Percentiles rank a stretch among this genome's conserved stretches.
These are phyloP conservation scores for Adansonia rubrostipa DNA, from an alignment of 441 rosid species.

Conservation along the genomic window DNA sequence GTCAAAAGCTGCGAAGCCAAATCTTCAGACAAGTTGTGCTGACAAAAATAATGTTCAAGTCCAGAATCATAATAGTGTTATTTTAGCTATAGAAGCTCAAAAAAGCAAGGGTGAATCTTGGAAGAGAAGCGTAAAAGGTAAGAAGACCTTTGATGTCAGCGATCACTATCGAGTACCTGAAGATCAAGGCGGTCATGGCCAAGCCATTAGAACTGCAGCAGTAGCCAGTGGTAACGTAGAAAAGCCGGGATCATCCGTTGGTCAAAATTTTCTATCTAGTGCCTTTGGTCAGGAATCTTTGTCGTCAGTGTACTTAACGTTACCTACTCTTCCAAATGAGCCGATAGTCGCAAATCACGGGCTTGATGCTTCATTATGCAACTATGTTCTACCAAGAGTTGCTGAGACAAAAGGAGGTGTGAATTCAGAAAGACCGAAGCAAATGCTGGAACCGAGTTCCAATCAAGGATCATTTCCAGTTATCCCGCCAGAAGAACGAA, in stretches of 20 bases:
- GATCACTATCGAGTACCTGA: constrained; percentile 29
- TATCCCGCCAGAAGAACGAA: constrained; percentile 43
- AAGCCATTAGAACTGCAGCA: constrained; percentile 24
- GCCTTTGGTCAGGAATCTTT: constrained; percentile 37
- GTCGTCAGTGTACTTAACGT: constrained; percentile 46
- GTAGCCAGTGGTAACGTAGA: constrained; percentile 31
- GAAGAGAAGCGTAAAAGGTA: constrained; percentile 35
- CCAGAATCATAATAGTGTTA: constrained; percentile 45
- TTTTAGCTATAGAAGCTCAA: constrained; percentile 47
- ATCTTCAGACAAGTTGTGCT: constrained; percentile 28
- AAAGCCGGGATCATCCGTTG: constrained; percentile 35
- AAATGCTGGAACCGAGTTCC: constrained; percentile 39
- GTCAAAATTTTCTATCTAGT: constrained; percentile 35
- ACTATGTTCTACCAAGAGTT: constrained; percentile 40
- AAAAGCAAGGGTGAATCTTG: constrained; percentile 32
- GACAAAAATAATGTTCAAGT: constrained; percentile 31
- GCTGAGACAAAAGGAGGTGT: constrained; percentile 33
- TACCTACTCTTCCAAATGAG: constrained; percentile 37
- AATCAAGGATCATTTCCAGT: constrained; percentile 42
- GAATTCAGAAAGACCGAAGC: constrained; percentile 36
- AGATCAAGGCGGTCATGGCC: constrained; percentile 29
- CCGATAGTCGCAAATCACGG: constrained; percentile 29
- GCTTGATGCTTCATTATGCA: constrained; percentile 40
- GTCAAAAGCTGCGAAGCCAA: constrained; percentile 29
- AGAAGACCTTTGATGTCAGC: constrained; percentile 30